Evolutionary conservation across 176 grass and related monocot genomes (phyloP), one percentile per base, ranked within the genome.

Genomic region (Eleusine indica): DNA sequence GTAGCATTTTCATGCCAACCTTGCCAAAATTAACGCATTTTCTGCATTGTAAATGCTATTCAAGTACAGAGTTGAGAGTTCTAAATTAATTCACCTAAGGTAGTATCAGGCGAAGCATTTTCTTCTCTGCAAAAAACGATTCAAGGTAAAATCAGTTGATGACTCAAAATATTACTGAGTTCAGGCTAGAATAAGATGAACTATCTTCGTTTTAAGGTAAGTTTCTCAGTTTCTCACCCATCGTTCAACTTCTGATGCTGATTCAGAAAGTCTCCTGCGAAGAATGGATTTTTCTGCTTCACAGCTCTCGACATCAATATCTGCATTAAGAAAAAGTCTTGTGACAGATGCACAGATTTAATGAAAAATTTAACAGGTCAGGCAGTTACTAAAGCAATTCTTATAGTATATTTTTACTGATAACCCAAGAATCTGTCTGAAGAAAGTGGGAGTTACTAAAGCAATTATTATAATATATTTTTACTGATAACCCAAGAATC

Each of bases 181-280:
- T 82, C 13, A 48, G 40, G 30, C 3, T 41, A 56, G 10, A 22
- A 42, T 73, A 71, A 58, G 44, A 60, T 38, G 18, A 56, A 54
- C 18, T 54, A 3, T 66, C 73, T 48, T 77, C 39, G 49, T 14
- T 47, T 72, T 30, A 73, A n/a, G 61, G 51, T 16, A 38, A 82
- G 58, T 40, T 67, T 70, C 90, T 92, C 39, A 82, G 58, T 40
- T 67, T 70, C 90, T 92, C 39, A 97, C 95, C 95, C 91, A 93
- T 92, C 87, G 84, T 74, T 97, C 95, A 87, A 92, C 75, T 93
- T 97, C 95, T 67, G 83, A 84, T 62, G 92, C 88, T 67, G 92
- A 94, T 89, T 94, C 92, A 86, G 92, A 94, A 89, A 97, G 92
- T 77, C 90, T 92, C 82, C 92, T 90, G 82, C 82, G 91, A 68